Evolutionary conservation across 2,329 filamentous ascomycete genomes (phyloP), one percentile per base, ranked within the genome.

Genomic region (Meredithiella fracta): DNA sequence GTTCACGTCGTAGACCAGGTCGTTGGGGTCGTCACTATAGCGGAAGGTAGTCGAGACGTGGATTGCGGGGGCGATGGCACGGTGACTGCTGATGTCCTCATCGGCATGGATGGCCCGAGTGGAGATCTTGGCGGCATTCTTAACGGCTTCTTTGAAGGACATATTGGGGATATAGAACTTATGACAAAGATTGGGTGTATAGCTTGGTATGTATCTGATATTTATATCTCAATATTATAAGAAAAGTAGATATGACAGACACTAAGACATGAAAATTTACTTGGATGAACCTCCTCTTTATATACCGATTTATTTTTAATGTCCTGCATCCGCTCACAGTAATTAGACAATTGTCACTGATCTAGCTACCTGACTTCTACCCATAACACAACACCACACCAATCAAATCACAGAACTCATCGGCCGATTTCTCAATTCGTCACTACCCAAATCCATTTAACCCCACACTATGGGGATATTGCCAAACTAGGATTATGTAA

Each of bases 31-130:
- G 54, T 73, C 69, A 26, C 75, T 73, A 68, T 96, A 97, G 62
- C 87, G 82, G 69, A 88, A 97, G 15, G 88, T 97, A 11, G 91
- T 96, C 60, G 88, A 89, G 60, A 94, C 80, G 67, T 97, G 91
- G 65, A 97, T 75, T 3, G 91, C 81, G 58, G 92, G 91, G 11
- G 91, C 89, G 56, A 97, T 84, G 65, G 92, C 88, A 53, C 80
- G 75, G 62, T 85, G 79, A 34, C 74, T 70, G 67, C 87, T 86
- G 63, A 92, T 76, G 63, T 73, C 74, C 70, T 94, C 83, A 64
- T 94, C 89, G 60, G 85, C 86, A 67, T 94, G 89, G 60, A 94
- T 73, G n/a, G 85, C 78, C 56, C 79, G 76, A 4, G 88, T 87
- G 6, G 86, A 77, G 51, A 85, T 71, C 3, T 79, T 26, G 15